Base-by-base conservation (phyloP, 495 filamentous ascomycete genomes). In the Clavariopsis aquatica region DNA sequence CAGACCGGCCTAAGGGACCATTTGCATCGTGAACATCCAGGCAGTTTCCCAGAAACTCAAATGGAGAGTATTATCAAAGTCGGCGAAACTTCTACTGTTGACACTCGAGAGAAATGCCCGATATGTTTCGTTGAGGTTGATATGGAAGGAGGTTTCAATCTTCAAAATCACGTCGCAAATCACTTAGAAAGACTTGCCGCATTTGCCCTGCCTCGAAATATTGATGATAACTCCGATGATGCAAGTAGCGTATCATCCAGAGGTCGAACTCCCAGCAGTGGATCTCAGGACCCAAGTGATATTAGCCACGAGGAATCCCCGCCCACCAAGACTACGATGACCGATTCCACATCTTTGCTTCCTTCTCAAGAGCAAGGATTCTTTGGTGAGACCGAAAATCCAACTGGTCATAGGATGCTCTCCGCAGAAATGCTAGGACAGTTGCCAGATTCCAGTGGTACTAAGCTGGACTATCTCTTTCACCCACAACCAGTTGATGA, bases 131-230 rank as follows among this genome's bases (percentile, higher is more conserved):
- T 43, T 6, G 26, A 43, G 34, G 59, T 64, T 28, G 56, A 66
- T 19, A 66, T 66, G 59, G 64, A 66, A 61, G 64, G 54, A 17
- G 59, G 59, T 12, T 38, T 66, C 2, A 54, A 60, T 15, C 49
- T 70, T 1, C 63, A 70, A 29, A 70, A 70, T 57, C 68, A 70
- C 27, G 56, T 70, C 43, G 68, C 68, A 1, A 60, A 70, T 38
- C 68, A 70, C 52, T 53, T 70, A 3, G 68, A 70, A 43, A 49
- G 68, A 34, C 26, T 70, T 20, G 68, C 68, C 19, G 27, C 53
- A 5, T 70, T 70, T 64, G 58, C 68, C 1, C 34, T 70, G 6
- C 68, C 68, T 12, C 64, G 52, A 13, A 52, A 64, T 29, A 15
- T 61, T 6, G 64, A 67, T 29, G 64, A 61, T 29, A 54, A 67